These are phyloP conservation scores for Colletotrichum scovillei DNA, from an alignment of 2,329 filamentous ascomycete species.

Conservation along the genomic window DNA sequence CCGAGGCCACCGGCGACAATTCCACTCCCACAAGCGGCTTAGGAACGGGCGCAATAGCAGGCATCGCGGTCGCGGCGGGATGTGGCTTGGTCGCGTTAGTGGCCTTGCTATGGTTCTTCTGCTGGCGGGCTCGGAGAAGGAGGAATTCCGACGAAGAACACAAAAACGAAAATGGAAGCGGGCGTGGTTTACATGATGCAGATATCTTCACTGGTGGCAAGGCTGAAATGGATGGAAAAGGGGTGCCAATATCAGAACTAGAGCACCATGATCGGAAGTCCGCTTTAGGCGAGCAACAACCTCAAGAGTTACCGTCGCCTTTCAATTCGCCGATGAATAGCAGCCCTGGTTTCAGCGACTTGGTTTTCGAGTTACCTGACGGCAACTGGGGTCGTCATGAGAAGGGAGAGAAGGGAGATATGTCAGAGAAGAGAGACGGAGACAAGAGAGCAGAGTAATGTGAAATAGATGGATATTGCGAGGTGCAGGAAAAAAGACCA, in stretches of 20 bases:
- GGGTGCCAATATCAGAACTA: not conserved
- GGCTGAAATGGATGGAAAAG: not conserved
- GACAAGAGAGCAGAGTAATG: not conserved
- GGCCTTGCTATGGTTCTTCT: not conserved
- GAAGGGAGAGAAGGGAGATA: too few relatives aligned
- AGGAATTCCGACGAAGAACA: not conserved
- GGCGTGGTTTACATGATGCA: not conserved
- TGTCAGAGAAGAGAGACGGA: not conserved
- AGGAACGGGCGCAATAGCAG: not conserved
- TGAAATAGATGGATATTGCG: not conserved
- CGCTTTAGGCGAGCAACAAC: not conserved
- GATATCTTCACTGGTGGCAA: not conserved
- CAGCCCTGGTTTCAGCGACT: not conserved
- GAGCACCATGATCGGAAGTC: not conserved
- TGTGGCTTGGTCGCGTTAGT: not conserved
- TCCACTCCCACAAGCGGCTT: not conserved
- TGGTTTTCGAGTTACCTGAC: not conserved
- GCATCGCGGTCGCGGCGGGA: not conserved
- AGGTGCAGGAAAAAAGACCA: not conserved
- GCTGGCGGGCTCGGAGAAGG: not conserved
- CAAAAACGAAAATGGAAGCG: too few relatives aligned
- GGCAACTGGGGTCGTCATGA: not conserved
- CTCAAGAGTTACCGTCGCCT: constrained; percentile 1
- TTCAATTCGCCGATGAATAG: not conserved
- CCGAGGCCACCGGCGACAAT: not conserved